These are phyloP conservation scores for Aspergillus jensenii DNA, from an alignment of 2,329 filamentous ascomycete genomes.

Conservation along the genomic window DNA sequence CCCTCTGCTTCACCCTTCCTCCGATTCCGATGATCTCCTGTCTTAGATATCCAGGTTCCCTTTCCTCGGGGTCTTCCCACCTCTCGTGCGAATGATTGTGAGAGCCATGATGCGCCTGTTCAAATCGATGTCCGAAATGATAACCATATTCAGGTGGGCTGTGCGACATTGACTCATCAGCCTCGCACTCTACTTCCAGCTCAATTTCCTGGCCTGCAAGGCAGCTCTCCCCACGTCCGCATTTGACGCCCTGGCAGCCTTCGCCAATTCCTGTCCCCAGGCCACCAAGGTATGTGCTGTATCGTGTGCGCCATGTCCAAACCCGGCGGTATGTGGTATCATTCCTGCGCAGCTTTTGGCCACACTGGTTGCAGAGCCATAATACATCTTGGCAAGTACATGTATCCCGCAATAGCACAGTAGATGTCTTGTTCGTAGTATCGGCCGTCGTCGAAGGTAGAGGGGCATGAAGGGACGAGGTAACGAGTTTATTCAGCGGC, in stretches of 20 bases:
- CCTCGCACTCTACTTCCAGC: constrained; percentile 81
- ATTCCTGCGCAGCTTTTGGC: constrained; percentile 61
- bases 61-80: constrained; percentile 33
- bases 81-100: constrained; percentile 15
- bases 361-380: constrained; percentile 86
- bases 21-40: constrained; percentile 93
- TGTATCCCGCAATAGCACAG: constrained; percentile 50
- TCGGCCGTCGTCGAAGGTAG: constrained; percentile 3
- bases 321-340: constrained; percentile 64
- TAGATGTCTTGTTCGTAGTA: constrained; percentile 48
- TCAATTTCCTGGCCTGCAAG: constrained; percentile 75
- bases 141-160: constrained; percentile 33
- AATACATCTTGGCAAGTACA: constrained; percentile 61
- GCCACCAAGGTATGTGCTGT: constrained; percentile 74
- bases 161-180: constrained; percentile 55
- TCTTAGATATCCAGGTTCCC: constrained; percentile 69
- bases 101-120: constrained; percentile 12
- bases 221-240: constrained; percentile 74
- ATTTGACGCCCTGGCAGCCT: constrained; percentile 83
- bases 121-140: constrained; percentile 20
- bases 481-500: constrained; percentile 52
- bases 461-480: constrained; percentile 34
- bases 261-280: constrained; percentile 86
- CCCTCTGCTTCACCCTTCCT: constrained; percentile 81
- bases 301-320: constrained; percentile 87